Evolutionary conservation across 139 green algal genomes (phyloP), one percentile per base, ranked within the genome.

Genomic region (Picochlorum sp.): DNA sequence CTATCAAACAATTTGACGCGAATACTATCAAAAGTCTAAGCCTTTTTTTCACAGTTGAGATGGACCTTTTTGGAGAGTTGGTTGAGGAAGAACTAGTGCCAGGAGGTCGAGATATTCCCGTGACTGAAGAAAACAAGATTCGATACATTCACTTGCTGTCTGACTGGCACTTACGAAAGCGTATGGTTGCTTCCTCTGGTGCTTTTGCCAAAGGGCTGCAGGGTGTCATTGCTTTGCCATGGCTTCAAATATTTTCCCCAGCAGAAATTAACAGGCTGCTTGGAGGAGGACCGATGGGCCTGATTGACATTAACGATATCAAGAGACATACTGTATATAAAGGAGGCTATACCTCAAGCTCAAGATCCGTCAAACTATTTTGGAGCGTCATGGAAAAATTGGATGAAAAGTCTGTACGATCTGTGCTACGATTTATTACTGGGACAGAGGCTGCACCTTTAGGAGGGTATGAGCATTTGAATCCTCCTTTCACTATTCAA

Each of bases 381-480:
- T 98, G 90, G 90, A 66, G 75, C 57, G 82, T 87, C 29, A 58
- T 92, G 37, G 25, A 43, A 3, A 64, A 73, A 31, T 62, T 91
- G 24, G 70, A 18, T 6, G 33, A 67, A 5, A 30, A 62, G 4
- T 69, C 91, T 45, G 71, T 69, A 14, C 45, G 62, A 12, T 65
- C 61, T n/a, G 61, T 95, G 50, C 74, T 95, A 33, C 79, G 79
- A 35, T 98, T 98, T 59, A 80, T 89, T 5, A 98, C 91, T 3
- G 74, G 69, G 37, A 88, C 79, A 70, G 84, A 72, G 36, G 72
- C 87, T 5, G 75, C 89, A 2, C 91, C 91, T 1, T 74, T 98
- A 30, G 83, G 93, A 2, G 91, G 91, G 3, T 98, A 97, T 59
- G 41, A 70, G 54, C 79, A 90, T 67, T 70, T 98, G 16, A 72